phyloP scores from a whole-genome alignment of 2,329 filamentous ascomycete species.

The Reticulascus tulasneorum region DNA sequence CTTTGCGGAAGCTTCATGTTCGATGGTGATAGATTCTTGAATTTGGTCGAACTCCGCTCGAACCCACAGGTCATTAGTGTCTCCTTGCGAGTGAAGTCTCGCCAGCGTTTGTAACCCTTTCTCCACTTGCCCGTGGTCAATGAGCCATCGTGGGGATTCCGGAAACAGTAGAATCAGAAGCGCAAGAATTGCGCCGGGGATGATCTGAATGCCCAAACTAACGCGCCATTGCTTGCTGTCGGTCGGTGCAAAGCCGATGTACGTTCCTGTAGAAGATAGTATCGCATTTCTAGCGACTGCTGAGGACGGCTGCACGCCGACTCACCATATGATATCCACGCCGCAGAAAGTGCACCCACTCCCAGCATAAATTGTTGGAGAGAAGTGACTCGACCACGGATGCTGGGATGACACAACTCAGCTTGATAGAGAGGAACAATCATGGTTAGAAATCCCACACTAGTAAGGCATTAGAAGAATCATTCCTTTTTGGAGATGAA shows the following conservation, averaged over 20 bases:
- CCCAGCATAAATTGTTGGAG: constrained; percentile 83
- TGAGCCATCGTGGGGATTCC: constrained; percentile 71
- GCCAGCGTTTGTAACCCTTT: constrained; percentile 65
- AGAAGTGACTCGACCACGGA: constrained; percentile 70
- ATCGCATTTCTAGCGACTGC: not conserved
- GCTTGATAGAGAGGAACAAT: constrained; percentile 66
- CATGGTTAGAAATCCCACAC: constrained; percentile 39
- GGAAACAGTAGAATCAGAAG: constrained; percentile 66
- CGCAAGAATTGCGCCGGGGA: constrained; percentile 62
- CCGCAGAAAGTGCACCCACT: constrained; percentile 66
- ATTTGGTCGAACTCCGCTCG: constrained; percentile 70
- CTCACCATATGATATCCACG: constrained; percentile 68
- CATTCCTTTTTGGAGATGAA: not conserved
- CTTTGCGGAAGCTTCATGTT: constrained; percentile 67
- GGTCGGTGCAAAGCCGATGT: constrained; percentile 21
- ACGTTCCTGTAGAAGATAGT: constrained; percentile 20
- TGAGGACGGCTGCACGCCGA: constrained; percentile 17
- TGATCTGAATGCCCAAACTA: constrained; percentile 62
- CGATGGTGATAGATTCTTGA: constrained; percentile 58
- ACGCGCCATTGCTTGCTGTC: constrained; percentile 31
- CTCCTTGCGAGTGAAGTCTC: constrained; percentile 64
- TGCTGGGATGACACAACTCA: constrained; percentile 73
- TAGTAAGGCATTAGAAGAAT: constrained; percentile 16
- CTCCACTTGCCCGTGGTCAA: constrained; percentile 64
- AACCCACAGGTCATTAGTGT: constrained; percentile 65